Evolutionary conservation across 176 grass and related monocot genomes (phyloP).

Genomic region (Carex littledalei): DNA sequence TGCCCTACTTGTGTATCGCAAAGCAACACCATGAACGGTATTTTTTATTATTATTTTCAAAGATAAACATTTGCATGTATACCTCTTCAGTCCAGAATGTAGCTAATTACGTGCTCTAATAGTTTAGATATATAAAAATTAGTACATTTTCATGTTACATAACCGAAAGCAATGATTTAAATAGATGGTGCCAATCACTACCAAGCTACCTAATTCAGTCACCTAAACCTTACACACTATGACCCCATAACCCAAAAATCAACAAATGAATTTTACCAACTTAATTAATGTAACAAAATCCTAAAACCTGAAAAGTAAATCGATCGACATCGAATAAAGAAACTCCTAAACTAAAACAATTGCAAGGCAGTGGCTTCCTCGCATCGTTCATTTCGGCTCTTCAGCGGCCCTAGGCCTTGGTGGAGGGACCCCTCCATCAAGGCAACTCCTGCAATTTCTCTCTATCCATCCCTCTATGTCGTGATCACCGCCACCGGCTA

Average conservation of each 20-base stretch:
- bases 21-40: too few relatives aligned
- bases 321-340: not conserved
- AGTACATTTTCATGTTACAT: not conserved
- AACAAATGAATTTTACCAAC: not conserved
- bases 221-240: slow-evolving; percentile 1
- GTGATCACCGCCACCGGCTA: slow-evolving; percentile 26
- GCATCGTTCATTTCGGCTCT: slow-evolving; percentile 30
- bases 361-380: slow-evolving; percentile 29
- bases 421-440: slow-evolving; percentile 56
- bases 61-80: not conserved
- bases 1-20: not conserved
- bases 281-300: not conserved
- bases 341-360: not conserved
- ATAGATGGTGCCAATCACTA: not conserved
- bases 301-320: not conserved
- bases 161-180: not conserved
- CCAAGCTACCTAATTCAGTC: not conserved
- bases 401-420: not conserved
- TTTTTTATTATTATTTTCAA: too few relatives aligned
- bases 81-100: not conserved
- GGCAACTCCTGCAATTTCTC: slow-evolving; percentile 63
- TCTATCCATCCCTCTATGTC: slow-evolving; percentile 77
- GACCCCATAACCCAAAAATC: not conserved
- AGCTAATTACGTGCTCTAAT: not conserved
- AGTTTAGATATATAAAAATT: not conserved